These are phyloP conservation scores for Violaceomyces palustris DNA, from an alignment of 1,284 basidiomycete genomes.

Conservation along the genomic window DNA sequence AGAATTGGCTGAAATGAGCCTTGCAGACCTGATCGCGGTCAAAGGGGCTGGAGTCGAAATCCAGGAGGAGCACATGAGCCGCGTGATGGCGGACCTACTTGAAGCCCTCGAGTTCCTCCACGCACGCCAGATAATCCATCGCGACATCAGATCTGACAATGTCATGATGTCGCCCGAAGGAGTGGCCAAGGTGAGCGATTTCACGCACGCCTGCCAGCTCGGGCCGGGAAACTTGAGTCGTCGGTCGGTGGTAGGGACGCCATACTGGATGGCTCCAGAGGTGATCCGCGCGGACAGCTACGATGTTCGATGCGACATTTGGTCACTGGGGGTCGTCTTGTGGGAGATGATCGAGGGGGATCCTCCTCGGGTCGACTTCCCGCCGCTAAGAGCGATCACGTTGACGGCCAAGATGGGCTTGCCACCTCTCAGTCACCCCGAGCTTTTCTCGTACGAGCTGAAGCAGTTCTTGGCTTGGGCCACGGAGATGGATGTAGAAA, in stretches of 20 bases:
- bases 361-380: slow-evolving; percentile 43
- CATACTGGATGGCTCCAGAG: slow-evolving; percentile 50
- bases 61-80: slow-evolving; percentile 29
- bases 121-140: slow-evolving; percentile 24
- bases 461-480: slow-evolving; percentile 40
- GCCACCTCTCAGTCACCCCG: slow-evolving; percentile 19
- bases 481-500: slow-evolving; percentile 36
- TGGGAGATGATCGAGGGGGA: slow-evolving; percentile 45
- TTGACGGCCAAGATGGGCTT: slow-evolving; percentile 37
- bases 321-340: slow-evolving; percentile 39
- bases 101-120: slow-evolving; percentile 35
- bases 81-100: slow-evolving; percentile 28
- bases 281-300: slow-evolving; percentile 37
- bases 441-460: slow-evolving; percentile 25
- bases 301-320: slow-evolving; percentile 34
- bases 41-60: slow-evolving; percentile 20
- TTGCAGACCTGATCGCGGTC: slow-evolving; percentile 36
- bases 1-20: slow-evolving; percentile 32
- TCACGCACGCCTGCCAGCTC: slow-evolving; percentile 36
- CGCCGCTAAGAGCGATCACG: slow-evolving; percentile 38
- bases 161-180: slow-evolving; percentile 32
- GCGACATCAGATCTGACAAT: slow-evolving; percentile 41
- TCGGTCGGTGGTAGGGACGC: slow-evolving; percentile 37
- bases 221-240: slow-evolving; percentile 6
- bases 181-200: slow-evolving; percentile 37